Base-by-base conservation (phyloP, 345 rosid species). In the Ricinus communis region DNA sequence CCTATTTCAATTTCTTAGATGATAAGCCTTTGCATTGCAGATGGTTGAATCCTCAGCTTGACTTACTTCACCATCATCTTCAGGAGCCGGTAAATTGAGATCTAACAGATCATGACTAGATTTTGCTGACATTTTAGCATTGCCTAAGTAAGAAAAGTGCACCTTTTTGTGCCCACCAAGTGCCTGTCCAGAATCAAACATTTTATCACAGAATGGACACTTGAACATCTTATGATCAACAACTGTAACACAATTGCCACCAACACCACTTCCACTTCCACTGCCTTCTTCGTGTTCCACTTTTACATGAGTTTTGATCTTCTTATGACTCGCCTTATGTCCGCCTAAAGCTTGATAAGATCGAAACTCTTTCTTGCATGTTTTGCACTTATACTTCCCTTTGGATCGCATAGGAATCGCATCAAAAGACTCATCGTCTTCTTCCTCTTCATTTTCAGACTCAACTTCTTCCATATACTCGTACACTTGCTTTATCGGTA, bases 151-250 rank as follows among this genome's bases (percentile, higher is more conserved):
- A 21, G 82, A 47, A 8, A 74, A 78, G 60, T 88, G 91, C 46
- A 83, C 79, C 70, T 85, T 85, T 68, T 86, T 88, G 68, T 88
- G 89, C 1, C 93, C 91, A 19, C 88, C 89, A 12, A 85, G 81
- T 10, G 87, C 93, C 66, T 88, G 87, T 5, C 93, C 91, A 2
- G 91, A 85, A 16, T 76, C 85, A 38, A 86, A 86, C 45, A 79
- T 82, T 13, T 80, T 79, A 1, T 66, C 71, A 59, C 91, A 88
- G 57, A 77, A 75, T 7, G 85, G 76, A 7, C 93, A 84, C 49
- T 68, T 36, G n/a, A 81, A 88, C 0, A 27, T 19, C 64, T 51
- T 51, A 8, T 13, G 31, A 8, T 43, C 74, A 46, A 11, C 27
- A 25, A 25, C 49, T 31, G 22, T 11, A 13, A 6, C 69, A 0